phyloP scores from a whole-genome alignment of 495 filamentous ascomycete genomes.

The Neurospora tetrasperma region DNA sequence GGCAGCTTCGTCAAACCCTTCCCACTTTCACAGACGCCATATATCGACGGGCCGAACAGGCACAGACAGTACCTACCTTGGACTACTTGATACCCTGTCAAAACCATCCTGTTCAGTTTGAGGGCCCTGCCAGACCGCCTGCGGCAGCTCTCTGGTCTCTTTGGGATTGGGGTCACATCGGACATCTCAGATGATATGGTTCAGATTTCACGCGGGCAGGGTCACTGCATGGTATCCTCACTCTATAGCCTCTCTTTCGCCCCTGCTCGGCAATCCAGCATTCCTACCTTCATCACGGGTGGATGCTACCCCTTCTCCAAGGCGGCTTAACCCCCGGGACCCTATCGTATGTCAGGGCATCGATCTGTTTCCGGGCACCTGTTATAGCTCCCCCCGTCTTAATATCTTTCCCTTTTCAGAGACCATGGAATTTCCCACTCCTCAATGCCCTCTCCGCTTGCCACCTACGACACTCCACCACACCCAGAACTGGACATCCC shows the following conservation, averaged over 20 bases:
- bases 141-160: background rate
- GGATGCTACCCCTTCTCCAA: slow-evolving; percentile 6
- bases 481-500: slow-evolving; percentile 1
- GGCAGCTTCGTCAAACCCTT: background rate
- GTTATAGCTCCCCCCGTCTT: slow-evolving; percentile 36
- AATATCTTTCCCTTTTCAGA: slow-evolving; percentile 29
- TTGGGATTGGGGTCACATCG: background rate
- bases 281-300: slow-evolving; percentile 11
- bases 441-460: slow-evolving; percentile 15
- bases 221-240: background rate
- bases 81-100: background rate
- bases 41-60: background rate
- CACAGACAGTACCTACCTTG: background rate
- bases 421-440: slow-evolving; percentile 15
- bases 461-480: slow-evolving; percentile 17
- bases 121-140: background rate
- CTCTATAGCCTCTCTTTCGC: slow-evolving; percentile 2
- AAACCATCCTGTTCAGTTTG: background rate
- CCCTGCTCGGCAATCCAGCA: slow-evolving; percentile 19
- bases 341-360: slow-evolving; percentile 34
- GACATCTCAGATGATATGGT: background rate
- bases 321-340: slow-evolving; percentile 18
- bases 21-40: background rate
- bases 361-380: slow-evolving; percentile 28
- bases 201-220: background rate